A percentile compares a stretch with the other conserved stretches of the same genome.
These are phyloP conservation scores for Coemansia sp. DNA, from an alignment of 192 early-diverging fungal genomes.

Conservation along the genomic window DNA sequence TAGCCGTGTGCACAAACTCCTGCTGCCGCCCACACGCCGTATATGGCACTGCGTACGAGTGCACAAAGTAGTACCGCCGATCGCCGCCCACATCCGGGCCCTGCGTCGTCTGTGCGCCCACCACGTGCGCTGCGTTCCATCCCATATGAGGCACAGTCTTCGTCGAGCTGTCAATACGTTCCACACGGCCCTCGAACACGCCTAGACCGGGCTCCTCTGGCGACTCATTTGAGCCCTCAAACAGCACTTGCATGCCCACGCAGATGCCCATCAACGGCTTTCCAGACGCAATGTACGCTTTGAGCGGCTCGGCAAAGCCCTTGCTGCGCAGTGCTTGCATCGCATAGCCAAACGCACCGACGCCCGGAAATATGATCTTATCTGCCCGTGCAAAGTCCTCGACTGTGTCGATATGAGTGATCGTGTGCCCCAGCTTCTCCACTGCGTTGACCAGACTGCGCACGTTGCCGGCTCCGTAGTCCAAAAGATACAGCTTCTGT, in stretches of 20 bases:
- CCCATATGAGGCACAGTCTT: conserved; percentile 99
- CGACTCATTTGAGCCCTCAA: conserved; percentile 86
- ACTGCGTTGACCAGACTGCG: conserved; percentile 95
- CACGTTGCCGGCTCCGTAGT: conserved; percentile 99
- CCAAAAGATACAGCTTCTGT: conserved; percentile 72
- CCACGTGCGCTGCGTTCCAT: conserved; percentile 69
- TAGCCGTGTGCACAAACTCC: conserved; percentile 78
- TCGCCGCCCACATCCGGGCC: conserved; percentile 53
- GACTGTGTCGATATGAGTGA: conserved; percentile 70
- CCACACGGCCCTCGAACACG: conserved; percentile 71
- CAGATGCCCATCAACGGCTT: conserved; percentile 98
- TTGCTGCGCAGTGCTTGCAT: conserved; percentile 74
- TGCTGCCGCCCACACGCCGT: conserved; percentile 47
- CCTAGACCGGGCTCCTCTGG: conserved; percentile 79
- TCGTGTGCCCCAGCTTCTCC: conserved; percentile 80
- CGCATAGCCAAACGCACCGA: conserved; percentile 93
- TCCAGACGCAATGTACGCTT: conserved; percentile 79
- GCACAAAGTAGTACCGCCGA: conserved; percentile 92
- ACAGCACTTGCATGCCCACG: conserved; percentile 95
- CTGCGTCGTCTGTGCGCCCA: conserved; percentile 9
- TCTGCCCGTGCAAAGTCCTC: conserved; percentile 89
- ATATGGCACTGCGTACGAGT: conserved; percentile 87
- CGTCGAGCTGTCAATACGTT: conserved; percentile 61
- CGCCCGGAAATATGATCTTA: conserved; percentile 98
- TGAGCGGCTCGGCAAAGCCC: conserved; percentile 79